Percentiles rank a stretch among this genome's conserved stretches.
phyloP scores from a whole-genome alignment of 352 stramenopile genomes.

The Phytophthora syringae region DNA sequence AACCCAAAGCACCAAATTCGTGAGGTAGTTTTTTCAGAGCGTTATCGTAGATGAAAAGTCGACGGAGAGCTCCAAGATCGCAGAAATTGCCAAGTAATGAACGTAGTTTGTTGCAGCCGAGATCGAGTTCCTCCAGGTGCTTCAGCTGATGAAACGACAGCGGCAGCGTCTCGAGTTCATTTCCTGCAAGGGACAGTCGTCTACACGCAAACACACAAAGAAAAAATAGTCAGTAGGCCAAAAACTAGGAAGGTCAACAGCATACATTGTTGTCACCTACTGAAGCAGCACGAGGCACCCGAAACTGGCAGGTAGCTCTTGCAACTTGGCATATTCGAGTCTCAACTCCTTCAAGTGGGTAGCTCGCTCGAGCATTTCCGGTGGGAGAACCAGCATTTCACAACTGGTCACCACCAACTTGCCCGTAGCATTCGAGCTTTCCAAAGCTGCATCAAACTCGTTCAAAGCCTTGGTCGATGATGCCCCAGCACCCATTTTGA shows the following conservation, averaged over 20 bases:
- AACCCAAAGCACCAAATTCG: conserved; percentile 49
- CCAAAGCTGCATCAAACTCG: conserved; percentile 49
- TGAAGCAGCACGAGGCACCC: conserved; percentile 56
- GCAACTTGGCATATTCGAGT: conserved; percentile 40
- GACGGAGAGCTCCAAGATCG: conserved; percentile 42
- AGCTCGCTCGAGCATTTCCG: conserved; percentile 44
- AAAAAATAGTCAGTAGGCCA: background rate
- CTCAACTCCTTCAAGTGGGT: conserved; percentile 52
- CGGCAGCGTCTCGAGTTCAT: conserved; percentile 59
- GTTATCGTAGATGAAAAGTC: conserved; percentile 50
- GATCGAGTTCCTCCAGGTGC: conserved; percentile 42
- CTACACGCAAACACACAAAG: conserved; percentile 19
- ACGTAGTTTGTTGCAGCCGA: conserved; percentile 54
- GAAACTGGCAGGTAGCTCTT: conserved; percentile 55
- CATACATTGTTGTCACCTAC: conserved; percentile 24
- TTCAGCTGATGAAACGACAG: conserved; percentile 60
- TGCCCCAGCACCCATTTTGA: conserved; percentile 39
- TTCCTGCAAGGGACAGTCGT: conserved; percentile 54
- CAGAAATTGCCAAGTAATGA: conserved; percentile 63
- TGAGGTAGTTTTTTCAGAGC: conserved; percentile 37
- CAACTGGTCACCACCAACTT: conserved; percentile 40
- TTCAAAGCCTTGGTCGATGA: conserved; percentile 46
- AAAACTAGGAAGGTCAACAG: background rate
- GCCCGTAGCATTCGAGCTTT: background rate
- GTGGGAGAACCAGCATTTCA: conserved; percentile 56